Evolutionary conservation across 2,329 filamentous ascomycete species (phyloP).

Genomic region (Harringtonia aguacate): DNA sequence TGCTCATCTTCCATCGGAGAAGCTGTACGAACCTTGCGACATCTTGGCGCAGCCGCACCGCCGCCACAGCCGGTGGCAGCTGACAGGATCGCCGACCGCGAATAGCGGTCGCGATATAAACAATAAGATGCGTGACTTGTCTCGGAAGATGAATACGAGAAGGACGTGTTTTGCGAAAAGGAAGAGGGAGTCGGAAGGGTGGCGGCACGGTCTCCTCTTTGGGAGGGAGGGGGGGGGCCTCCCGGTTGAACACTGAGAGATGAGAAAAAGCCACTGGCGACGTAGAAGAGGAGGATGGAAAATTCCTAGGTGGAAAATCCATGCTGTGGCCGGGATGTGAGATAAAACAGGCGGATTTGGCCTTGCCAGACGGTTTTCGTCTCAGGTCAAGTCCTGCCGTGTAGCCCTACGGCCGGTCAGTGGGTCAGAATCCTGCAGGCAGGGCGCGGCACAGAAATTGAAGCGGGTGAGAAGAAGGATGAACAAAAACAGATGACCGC

Average conservation of each 20-base stretch:
- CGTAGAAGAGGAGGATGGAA: neutral
- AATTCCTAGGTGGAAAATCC: neutral
- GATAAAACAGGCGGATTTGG: constrained; percentile 3
- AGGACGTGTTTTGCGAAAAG: neutral
- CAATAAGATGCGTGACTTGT: neutral
- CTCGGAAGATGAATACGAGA: neutral
- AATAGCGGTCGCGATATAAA: neutral
- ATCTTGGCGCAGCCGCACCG: neutral
- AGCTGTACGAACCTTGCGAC: no score
- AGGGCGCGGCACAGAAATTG: neutral
- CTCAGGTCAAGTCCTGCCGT: neutral
- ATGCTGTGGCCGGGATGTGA: neutral
- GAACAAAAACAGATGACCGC: neutral
- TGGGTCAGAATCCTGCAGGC: neutral
- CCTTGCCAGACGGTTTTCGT: constrained; percentile 1
- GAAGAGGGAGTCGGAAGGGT: neutral
- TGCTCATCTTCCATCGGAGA: neutral
- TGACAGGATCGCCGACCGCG: neutral
- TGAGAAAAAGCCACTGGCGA: neutral
- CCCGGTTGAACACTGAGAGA: neutral
- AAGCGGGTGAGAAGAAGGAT: no score
- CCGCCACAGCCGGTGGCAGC: neutral
- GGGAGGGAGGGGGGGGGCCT: no score
- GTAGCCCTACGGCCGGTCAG: neutral
- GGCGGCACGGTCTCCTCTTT: no score